phyloP scores from a whole-genome alignment of 148 eudicot genomes.

The Beta vulgaris region DNA sequence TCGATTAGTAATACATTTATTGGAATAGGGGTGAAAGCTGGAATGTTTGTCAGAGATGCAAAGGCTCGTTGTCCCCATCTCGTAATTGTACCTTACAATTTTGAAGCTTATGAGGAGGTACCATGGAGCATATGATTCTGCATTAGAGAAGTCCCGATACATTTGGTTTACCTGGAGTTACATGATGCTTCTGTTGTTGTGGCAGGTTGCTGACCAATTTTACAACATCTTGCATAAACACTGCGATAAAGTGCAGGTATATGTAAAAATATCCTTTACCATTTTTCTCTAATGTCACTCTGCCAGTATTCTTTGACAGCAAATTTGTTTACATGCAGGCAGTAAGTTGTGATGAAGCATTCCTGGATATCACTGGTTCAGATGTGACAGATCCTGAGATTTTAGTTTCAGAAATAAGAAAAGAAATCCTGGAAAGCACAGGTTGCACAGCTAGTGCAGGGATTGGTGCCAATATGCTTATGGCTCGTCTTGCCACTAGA shows the following conservation, averaged over 20 bases:
- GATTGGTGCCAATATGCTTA: constrained; percentile 72
- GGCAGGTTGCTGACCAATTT: constrained; percentile 90
- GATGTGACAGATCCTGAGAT: constrained; percentile 58
- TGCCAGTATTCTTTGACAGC: constrained; percentile 6
- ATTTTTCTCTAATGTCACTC: not conserved
- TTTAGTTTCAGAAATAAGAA: constrained; percentile 77
- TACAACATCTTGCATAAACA: constrained; percentile 81
- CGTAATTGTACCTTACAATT: constrained; percentile 76
- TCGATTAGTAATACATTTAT: not conserved
- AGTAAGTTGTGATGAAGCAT: constrained; percentile 98
- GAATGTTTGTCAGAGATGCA: constrained; percentile 94
- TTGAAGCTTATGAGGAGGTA: constrained; percentile 95
- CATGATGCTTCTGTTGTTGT: constrained; percentile 11
- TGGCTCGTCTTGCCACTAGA: constrained; percentile 98
- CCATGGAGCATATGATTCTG: not conserved
- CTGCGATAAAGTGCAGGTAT: constrained; percentile 89
- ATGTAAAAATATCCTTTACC: constrained; percentile 8
- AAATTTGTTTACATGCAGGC: constrained; percentile 51
- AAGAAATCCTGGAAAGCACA: constrained; percentile 77
- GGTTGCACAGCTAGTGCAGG: constrained; percentile 94
- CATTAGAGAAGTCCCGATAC: not conserved
- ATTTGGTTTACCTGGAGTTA: constrained; percentile 14
- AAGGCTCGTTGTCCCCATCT: constrained; percentile 92
- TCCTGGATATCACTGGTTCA: constrained; percentile 66
- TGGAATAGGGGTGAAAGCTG: constrained; percentile 75